Evolutionary conservation across 202 grass and related monocot genomes (phyloP), one percentile per base, ranked within the genome.

Genomic region (Panicum virgatum): DNA sequence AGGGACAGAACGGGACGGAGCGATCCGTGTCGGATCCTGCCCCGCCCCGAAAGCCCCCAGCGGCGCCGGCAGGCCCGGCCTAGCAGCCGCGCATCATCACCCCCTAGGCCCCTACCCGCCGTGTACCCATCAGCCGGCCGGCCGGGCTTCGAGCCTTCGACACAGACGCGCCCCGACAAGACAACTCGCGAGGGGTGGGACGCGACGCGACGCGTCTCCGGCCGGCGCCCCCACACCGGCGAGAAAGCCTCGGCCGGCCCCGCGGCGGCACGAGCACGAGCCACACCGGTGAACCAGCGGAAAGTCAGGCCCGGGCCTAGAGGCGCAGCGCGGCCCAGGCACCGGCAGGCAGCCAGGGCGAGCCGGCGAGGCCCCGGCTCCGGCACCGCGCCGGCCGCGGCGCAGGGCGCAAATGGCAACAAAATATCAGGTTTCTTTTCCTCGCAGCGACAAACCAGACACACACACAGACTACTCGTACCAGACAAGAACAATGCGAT

Each of bases 1-100:
- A 7, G 58, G 9, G 69, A 75, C 69, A 22, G 6, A 20, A 69
- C 62, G 62, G 10, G 12, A 36, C 27, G 44, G 42, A 12, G 45
- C 47, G 56, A 78, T 80, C 51, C 69, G 52, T 84, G 81, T 69
- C 76, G 62, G 86, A 84, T 84, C 67, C 76, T 62, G 80, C 86
- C 43, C 68, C 60, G 68, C 75, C 75, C 69, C 71, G 63, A 89
- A 89, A 82, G 88, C 77, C 58, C 60, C 46, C 3, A 0, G 9
- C 12, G 64, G 47, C 65, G 78, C 69, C 50, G 20, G 62, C 78
- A 73, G 46, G 40, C 83, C 78, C 79, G 46, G 40, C 83, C 77
- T 37, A 26, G 9, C 57, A 27, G 77, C 72, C 58, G 44, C 26
- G 59, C 80, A 53, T 44, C 73, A 67, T 73, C 72, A 27, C 27